Evolutionary conservation across 2,329 filamentous ascomycete species (phyloP), one percentile per base, ranked within the genome.

Genomic region (Didymella pinodella): DNA sequence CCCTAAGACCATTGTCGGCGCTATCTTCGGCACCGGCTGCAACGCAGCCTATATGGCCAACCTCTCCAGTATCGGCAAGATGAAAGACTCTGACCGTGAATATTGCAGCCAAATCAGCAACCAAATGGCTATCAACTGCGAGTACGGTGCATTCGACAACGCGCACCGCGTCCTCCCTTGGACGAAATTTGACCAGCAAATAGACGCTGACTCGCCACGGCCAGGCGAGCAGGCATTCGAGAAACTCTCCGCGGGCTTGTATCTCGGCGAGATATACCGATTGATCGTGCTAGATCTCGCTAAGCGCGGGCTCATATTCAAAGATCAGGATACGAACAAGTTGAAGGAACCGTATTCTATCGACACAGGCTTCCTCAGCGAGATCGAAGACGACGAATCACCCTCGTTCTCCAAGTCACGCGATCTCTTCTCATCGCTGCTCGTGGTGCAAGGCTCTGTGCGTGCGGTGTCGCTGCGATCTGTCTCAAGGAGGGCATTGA

Each of bases 71-170:
- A 91, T 97, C 64, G 90, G 90, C 60, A 97, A 96, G 82, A 85
- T 96, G 50, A 45, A 49, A 18, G 36, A 49, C 6, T 36, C 53
- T 1, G 63, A 66, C 20, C 48, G 28, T 8, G 12, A 36, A 48
- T 2, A 51, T 60, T 16, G 41, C 25, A 47, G 20, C 53, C 48
- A 11, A 28, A 43, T 34, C 4, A 41, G 49, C 20, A 44, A 48
- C 29, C 64, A 65, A 14, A 96, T 97, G 84, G 93, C 92, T 51
- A 97, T 98, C 82, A 97, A 97, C 83, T 97, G 93, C 82, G 94
- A 98, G 78, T 97, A 93, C 86, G 94, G 94, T 66, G 93, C 94
- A 32, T 97, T 98, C 73, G 94, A 97, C 79, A 97, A 97, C 77
- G 91, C 96, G 79, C 90, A 94, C 81, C 85, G 90, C 71, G 90